Conservation (phyloP, 2,329 filamentous ascomycete species). For the Lasiodiplodia gonubiensis region DNA sequence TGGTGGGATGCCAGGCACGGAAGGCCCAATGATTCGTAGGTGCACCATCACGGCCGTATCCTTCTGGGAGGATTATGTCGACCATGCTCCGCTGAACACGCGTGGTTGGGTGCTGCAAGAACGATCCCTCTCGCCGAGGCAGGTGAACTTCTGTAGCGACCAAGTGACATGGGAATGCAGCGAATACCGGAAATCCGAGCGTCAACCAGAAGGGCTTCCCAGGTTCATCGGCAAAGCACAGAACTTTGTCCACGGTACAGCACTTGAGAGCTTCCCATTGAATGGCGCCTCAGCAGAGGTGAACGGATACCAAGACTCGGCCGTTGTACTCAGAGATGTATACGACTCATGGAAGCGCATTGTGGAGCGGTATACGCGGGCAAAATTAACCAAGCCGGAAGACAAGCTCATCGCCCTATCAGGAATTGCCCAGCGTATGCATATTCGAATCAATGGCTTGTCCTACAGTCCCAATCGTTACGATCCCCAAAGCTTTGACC, state of each 20-base stretch:
- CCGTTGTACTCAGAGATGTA: rapidly evolving
- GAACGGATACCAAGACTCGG: too few species aligned
- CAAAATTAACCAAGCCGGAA: not conserved
- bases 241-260: not conserved
- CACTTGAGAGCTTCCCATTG: not conserved
- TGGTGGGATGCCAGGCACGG: not conserved
- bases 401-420: not conserved
- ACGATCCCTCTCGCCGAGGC: not conserved
- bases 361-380: not conserved
- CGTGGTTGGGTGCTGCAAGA: not conserved
- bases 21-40: not conserved
- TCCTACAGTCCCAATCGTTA: too few species aligned
- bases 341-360: not conserved
- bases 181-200: not conserved
- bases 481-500: too few species aligned
- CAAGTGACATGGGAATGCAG: not conserved
- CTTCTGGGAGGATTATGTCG: not conserved
- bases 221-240: not conserved
- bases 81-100: not conserved
- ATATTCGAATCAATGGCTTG: not conserved
- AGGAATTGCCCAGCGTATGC: not conserved
- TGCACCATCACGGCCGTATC: not conserved
- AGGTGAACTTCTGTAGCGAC: not conserved
- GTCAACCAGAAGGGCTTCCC: not conserved
- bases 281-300: too few species aligned